Evolutionary conservation across 1,284 basidiomycete genomes (phyloP).

Genomic region (Ceratobasidium sp.): DNA sequence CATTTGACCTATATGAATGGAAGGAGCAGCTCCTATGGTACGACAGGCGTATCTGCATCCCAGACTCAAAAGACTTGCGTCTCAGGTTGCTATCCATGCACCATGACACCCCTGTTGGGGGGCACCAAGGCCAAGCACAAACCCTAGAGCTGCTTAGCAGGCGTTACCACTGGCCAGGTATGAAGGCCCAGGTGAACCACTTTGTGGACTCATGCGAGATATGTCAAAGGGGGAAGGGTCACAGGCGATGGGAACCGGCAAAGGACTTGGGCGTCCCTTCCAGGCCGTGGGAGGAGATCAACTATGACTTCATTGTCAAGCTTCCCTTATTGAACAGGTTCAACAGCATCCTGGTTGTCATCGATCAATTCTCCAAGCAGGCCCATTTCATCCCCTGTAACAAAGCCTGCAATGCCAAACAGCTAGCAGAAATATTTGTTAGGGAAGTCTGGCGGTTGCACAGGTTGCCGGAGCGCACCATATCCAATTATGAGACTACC

Average conservation of each 20-base stretch:
- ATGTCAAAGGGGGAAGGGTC: slow-evolving; percentile 50
- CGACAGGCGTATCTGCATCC: slow-evolving; percentile 44
- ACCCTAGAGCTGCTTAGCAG: slow-evolving; percentile 52
- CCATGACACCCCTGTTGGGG: slow-evolving; percentile 55
- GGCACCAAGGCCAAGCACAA: slow-evolving; percentile 62
- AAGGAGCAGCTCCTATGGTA: not conserved
- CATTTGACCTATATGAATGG: not conserved
- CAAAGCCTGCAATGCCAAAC: slow-evolving; percentile 43
- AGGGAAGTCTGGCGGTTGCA: not conserved
- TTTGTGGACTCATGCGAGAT: slow-evolving; percentile 52
- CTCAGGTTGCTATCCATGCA: slow-evolving; percentile 51
- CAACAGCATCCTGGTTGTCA: slow-evolving; percentile 52
- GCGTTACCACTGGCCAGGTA: slow-evolving; percentile 50
- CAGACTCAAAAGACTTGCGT: slow-evolving; percentile 51
- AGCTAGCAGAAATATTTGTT: slow-evolving; percentile 50
- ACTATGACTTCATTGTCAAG: slow-evolving; percentile 49
- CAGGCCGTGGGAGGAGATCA: slow-evolving; percentile 48
- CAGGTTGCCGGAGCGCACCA: slow-evolving; percentile 51
- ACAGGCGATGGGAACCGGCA: slow-evolving; percentile 44
- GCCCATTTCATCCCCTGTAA: slow-evolving; percentile 57
- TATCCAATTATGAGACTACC: slow-evolving; percentile 54
- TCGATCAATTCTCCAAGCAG: slow-evolving; percentile 59
- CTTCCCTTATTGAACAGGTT: slow-evolving; percentile 48
- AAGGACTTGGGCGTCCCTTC: slow-evolving; percentile 46
- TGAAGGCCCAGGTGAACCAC: slow-evolving; percentile 46